Evolutionary conservation across 768 basidiomycete genomes (phyloP).

Genomic region (Crucibulum laeve): DNA sequence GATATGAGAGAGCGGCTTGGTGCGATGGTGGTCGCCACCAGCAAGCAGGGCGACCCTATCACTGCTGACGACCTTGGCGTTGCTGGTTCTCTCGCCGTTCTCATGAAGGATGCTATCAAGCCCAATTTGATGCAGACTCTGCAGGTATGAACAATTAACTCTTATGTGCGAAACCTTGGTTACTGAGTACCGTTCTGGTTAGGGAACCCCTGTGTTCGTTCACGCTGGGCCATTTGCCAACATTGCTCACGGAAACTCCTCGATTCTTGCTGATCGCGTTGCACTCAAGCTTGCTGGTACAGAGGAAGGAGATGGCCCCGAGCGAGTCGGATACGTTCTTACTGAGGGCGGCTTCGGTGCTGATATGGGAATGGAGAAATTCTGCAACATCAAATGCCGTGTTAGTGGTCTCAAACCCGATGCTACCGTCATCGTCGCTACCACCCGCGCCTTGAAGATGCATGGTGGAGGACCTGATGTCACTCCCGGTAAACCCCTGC

Average conservation of each 20-base stretch:
- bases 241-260: conserved; percentile 98
- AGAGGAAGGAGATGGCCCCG: conserved; percentile 81
- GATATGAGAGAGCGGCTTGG: conserved; percentile 94
- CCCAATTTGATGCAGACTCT: conserved; percentile 99
- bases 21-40: conserved; percentile 95
- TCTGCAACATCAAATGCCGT: conserved; percentile 99
- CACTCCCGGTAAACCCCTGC: conserved; percentile 90
- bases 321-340: conserved; percentile 88
- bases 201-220: conserved; percentile 98
- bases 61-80: conserved; percentile 97
- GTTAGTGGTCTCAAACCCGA: conserved; percentile 90
- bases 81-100: conserved; percentile 90
- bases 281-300: conserved; percentile 96
- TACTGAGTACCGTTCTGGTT: conserved; percentile 4
- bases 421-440: conserved; percentile 94
- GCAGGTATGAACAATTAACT: conserved; percentile 42
- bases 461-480: conserved; percentile 98
- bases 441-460: conserved; percentile 98
- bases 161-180: background rate
- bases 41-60: conserved; percentile 85
- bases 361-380: conserved; percentile 99
- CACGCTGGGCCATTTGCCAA: conserved; percentile 99
- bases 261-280: conserved; percentile 95
- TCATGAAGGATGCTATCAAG: conserved; percentile 99
- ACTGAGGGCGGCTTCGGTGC: conserved; percentile 99